These are phyloP conservation scores for Phytophthora sansomeana DNA, from an alignment of 352 stramenopile genomes.

Conservation along the genomic window DNA sequence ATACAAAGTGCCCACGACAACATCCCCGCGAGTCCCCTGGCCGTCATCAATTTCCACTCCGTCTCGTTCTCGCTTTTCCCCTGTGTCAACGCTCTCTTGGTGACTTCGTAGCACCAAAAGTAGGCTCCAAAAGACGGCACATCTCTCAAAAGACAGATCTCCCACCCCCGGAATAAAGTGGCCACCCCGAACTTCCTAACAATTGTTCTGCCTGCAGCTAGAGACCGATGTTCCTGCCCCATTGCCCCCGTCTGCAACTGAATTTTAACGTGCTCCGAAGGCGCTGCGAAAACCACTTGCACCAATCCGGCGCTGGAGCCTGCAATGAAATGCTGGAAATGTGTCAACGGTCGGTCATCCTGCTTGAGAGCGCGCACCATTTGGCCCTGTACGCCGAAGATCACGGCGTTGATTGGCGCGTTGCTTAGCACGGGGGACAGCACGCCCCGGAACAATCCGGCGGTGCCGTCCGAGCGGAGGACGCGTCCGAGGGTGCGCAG, in stretches of 20 bases:
- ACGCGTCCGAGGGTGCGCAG: conserved; percentile 63
- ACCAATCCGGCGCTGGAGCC: conserved; percentile 68
- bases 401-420: conserved; percentile 85
- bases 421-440: conserved; percentile 85
- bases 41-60: conserved; percentile 72
- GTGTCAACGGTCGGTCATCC: conserved; percentile 40
- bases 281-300: conserved; percentile 76
- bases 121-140: conserved; percentile 84
- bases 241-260: conserved; percentile 75
- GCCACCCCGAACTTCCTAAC: conserved; percentile 45
- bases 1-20: conserved; percentile 84
- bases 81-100: conserved; percentile 60
- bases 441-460: conserved; percentile 78
- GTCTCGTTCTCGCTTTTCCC: conserved; percentile 71
- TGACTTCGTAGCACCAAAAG: conserved; percentile 84
- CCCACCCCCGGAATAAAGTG: conserved; percentile 74
- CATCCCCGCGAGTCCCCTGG: conserved; percentile 77
- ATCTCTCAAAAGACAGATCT: conserved; percentile 75
- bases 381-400: conserved; percentile 82
- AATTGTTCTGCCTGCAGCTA: conserved; percentile 59
- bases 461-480: conserved; percentile 58
- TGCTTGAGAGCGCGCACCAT: conserved; percentile 52
- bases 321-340: conserved; percentile 60
- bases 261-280: conserved; percentile 87
- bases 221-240: conserved; percentile 53